Conservation (phyloP, 2,329 filamentous ascomycete genomes). For the Exophiala phaeomuriformis region DNA sequence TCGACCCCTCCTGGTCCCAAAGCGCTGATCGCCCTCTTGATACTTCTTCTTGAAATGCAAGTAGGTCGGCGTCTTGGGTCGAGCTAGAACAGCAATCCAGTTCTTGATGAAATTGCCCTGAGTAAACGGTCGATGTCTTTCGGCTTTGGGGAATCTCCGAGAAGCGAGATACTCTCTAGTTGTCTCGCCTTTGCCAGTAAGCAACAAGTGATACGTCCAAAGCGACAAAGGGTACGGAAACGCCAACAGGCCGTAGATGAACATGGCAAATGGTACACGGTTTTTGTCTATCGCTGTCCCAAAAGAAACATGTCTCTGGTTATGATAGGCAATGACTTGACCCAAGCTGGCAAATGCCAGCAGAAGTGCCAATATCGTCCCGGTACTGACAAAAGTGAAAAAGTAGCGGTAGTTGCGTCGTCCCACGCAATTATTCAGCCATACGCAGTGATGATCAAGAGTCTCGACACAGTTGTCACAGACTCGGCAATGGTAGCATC, state of each 20-base stretch:
- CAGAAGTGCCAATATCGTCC: conserved; percentile 68
- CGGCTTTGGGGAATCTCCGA: conserved; percentile 87
- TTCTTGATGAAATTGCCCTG: conserved; percentile 70
- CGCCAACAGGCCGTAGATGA: conserved; percentile 70
- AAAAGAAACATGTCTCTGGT: conserved; percentile 59
- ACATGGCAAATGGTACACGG: conserved; percentile 78
- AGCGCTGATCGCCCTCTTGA: conserved; percentile 73
- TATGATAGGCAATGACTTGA: conserved; percentile 68
- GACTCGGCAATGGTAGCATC: conserved; percentile 89
- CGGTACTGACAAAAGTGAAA: conserved; percentile 77
- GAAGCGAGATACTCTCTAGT: conserved; percentile 94
- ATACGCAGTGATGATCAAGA: conserved; percentile 96
- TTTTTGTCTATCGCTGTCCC: conserved; percentile 60
- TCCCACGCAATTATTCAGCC: conserved; percentile 97
- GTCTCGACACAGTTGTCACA: conserved; percentile 98
- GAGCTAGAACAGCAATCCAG: conserved; percentile 70
- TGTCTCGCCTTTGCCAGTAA: conserved; percentile 85
- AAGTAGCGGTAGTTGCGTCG: conserved; percentile 98
- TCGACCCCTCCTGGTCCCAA: conserved; percentile 55
- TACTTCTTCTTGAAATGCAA: conserved; percentile 76
- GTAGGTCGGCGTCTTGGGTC: conserved; percentile 81
- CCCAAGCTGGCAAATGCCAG: conserved; percentile 70
- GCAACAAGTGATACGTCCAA: conserved; percentile 81
- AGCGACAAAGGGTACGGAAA: conserved; percentile 76
- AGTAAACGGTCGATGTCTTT: conserved; percentile 84